These are phyloP conservation scores for Petunia secreta DNA, from an alignment of 257 asterid genomes.

Conservation along the genomic window DNA sequence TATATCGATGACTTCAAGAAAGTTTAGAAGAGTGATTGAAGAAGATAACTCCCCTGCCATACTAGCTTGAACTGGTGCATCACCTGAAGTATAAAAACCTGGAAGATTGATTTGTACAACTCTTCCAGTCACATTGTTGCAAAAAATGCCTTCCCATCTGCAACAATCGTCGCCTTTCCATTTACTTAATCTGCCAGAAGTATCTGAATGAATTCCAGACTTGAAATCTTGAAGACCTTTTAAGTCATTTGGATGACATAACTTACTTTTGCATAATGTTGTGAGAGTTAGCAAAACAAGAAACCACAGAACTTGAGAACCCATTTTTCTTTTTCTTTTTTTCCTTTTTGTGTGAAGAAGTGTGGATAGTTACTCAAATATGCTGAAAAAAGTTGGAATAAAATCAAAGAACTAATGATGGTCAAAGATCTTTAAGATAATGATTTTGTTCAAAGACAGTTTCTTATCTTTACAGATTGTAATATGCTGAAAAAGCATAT, in stretches of 20 bases:
- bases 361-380: background rate
- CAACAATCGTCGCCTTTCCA: constrained; percentile 61
- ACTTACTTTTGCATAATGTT: background rate
- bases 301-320: constrained; percentile 32
- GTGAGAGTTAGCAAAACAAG: constrained; percentile 41
- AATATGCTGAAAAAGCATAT: constrained; percentile 34
- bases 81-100: constrained; percentile 42
- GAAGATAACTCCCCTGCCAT: constrained; percentile 55
- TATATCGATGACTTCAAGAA: constrained; percentile 55
- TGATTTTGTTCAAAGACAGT: constrained; percentile 22
- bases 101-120: constrained; percentile 61
- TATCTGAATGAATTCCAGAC: constrained; percentile 45
- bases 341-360: background rate
- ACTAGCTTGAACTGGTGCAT: constrained; percentile 44
- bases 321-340: constrained; percentile 38
- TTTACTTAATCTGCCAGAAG: constrained; percentile 43
- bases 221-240: constrained; percentile 53
- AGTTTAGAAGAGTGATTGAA: constrained; percentile 46
- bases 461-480: constrained; percentile 46
- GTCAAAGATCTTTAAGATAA: constrained; percentile 26
- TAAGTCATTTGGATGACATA: constrained; percentile 61
- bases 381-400: background rate
- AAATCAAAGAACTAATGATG: background rate
- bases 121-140: constrained; percentile 49
- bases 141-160: constrained; percentile 60